A percentile compares a stretch with the other conserved stretches of the same genome.
These are phyloP conservation scores for Theileria sp. DNA, from an alignment of 169 alveolate species.

Conservation along the genomic window DNA sequence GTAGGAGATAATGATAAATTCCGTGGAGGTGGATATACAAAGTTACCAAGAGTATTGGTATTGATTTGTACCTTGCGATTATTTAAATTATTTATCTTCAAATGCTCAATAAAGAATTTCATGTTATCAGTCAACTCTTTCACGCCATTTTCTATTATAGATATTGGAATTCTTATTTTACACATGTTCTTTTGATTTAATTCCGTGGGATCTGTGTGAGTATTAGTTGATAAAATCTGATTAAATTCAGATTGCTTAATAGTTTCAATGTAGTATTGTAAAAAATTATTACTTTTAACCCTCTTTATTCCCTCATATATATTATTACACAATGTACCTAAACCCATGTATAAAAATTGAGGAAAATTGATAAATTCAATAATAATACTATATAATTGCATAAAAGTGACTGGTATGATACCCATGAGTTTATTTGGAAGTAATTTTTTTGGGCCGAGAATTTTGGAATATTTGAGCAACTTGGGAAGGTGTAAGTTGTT, in stretches of 20 bases:
- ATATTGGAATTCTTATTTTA: slow-evolving; percentile 1
- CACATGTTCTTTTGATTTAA: neutral
- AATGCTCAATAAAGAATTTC: neutral
- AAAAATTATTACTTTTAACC: slow-evolving; percentile 65
- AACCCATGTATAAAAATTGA: too few species aligned
- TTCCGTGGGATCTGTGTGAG: neutral
- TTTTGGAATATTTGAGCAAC: slow-evolving; percentile 83
- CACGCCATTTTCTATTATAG: neutral
- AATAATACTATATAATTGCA: neutral
- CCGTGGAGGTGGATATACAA: neutral
- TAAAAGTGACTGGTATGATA: slow-evolving; percentile 19
- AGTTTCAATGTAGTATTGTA: slow-evolving; percentile 71
- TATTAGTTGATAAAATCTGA: neutral
- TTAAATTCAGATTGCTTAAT: slow-evolving; percentile 28
- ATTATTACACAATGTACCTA: slow-evolving; percentile 62
- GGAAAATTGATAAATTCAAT: neutral
- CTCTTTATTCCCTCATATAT: slow-evolving; percentile 62
- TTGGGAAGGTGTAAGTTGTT: slow-evolving; percentile 80
- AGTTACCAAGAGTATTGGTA: neutral
- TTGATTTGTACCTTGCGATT: neutral
- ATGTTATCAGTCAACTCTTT: slow-evolving; percentile 2
- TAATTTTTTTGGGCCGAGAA: slow-evolving; percentile 89
- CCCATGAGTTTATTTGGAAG: slow-evolving; percentile 91
- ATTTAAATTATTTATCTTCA: neutral
- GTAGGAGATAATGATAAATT: neutral